Evolutionary conservation across 192 early-diverging fungal genomes (phyloP).

Genomic region (Rhizoclosmatium sp.): DNA sequence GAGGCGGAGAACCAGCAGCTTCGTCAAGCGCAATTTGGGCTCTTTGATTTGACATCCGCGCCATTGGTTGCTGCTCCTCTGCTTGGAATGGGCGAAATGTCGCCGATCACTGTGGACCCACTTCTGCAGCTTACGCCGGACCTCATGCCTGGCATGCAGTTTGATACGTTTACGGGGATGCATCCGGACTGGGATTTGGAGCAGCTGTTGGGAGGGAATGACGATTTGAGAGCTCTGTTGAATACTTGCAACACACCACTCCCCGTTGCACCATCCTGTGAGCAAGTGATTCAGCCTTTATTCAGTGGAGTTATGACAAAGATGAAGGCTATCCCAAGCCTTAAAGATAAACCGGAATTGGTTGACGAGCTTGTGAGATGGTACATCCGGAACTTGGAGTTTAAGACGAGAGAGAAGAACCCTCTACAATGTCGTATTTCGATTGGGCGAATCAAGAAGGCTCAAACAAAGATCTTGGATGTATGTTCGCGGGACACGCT

Average conservation of each 20-base stretch:
- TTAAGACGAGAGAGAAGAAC: not conserved
- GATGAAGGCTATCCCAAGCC: not conserved
- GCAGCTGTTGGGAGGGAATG: not conserved
- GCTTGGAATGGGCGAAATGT: not conserved
- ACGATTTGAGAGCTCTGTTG: not conserved
- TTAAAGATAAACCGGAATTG: not conserved
- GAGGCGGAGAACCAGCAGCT: not conserved
- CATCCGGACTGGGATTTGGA: conserved; percentile 5
- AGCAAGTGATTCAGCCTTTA: not conserved
- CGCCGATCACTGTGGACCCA: not conserved
- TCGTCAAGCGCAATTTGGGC: not conserved
- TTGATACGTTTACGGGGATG: not conserved
- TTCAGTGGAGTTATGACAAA: not conserved
- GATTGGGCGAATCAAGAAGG: not conserved
- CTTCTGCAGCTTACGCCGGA: too few species aligned
- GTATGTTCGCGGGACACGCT: not conserved
- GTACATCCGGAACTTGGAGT: not conserved
- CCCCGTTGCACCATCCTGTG: not conserved
- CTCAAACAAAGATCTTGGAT: not conserved
- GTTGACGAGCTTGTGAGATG: not conserved
- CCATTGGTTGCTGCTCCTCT: not conserved
- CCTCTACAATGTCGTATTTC: not conserved
- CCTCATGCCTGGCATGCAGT: not conserved
- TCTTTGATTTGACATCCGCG: not conserved
- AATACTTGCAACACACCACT: not conserved